phyloP scores from a whole-genome alignment of 1,284 basidiomycete species.

The Pseudozyma flocculosa region DNA sequence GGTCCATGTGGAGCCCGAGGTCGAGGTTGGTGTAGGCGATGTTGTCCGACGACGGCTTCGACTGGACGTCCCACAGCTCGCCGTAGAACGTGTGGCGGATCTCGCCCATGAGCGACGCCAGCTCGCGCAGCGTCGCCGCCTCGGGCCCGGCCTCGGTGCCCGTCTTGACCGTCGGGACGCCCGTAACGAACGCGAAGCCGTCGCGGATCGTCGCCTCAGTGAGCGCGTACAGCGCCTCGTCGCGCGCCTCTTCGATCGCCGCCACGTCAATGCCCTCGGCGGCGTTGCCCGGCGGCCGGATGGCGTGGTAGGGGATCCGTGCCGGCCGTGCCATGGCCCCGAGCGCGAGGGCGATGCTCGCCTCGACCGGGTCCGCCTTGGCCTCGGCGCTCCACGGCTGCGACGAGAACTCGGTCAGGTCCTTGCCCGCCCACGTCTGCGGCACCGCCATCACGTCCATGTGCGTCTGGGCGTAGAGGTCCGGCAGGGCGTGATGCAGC shows the following conservation, averaged over 20 bases:
- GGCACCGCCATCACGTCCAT: conserved; percentile 44
- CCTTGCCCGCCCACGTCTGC: conserved; percentile 42
- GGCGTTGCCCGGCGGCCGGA: conserved; percentile 10
- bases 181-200: conserved; percentile 63
- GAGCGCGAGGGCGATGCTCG: conserved; percentile 61
- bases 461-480: conserved; percentile 42
- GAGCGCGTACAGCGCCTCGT: conserved; percentile 51
- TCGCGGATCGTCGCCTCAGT: conserved; percentile 59
- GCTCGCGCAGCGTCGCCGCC: conserved; percentile 27
- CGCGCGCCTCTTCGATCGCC: conserved; percentile 7
- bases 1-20: conserved; percentile 87
- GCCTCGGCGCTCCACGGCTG: conserved; percentile 19
- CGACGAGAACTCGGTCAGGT: conserved; percentile 43
- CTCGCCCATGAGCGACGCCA: conserved; percentile 65
- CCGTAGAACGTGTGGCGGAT: conserved; percentile 90
- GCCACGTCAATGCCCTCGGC: background rate
- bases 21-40: conserved; percentile 93
- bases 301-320: conserved; percentile 60
- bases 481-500: conserved; percentile 61
- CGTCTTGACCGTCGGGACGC: conserved; percentile 64
- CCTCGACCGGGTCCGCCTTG: background rate
- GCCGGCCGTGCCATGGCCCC: conserved; percentile 62
- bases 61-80: conserved; percentile 81
- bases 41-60: conserved; percentile 70
- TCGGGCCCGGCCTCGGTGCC: conserved; percentile 16